phyloP scores from a whole-genome alignment of 2,329 filamentous ascomycete species.

The Talaromyces marneffei region DNA sequence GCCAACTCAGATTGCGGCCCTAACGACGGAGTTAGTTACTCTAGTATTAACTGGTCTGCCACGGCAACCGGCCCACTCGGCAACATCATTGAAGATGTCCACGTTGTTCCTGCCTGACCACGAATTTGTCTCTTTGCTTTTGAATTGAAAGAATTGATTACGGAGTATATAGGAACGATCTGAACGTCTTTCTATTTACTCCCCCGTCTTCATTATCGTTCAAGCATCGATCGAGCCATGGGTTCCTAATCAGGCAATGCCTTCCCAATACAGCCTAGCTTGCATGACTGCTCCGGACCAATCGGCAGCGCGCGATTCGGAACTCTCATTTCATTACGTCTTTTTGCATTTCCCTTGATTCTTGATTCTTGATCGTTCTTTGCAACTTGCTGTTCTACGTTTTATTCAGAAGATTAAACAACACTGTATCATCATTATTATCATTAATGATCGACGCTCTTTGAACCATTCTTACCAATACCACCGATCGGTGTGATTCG shows the following conservation, averaged over 20 bases:
- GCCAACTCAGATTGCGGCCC: background rate
- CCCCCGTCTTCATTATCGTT: background rate
- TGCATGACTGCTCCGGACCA: background rate
- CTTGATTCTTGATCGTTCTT: background rate
- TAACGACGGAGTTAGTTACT: background rate
- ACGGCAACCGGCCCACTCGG: conserved; percentile 13
- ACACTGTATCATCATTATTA: background rate
- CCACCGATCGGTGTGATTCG: background rate
- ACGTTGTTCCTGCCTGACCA: background rate
- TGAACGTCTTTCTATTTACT: background rate
- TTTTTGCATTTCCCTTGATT: background rate
- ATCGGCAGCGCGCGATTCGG: background rate
- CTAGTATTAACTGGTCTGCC: background rate
- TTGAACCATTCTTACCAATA: background rate
- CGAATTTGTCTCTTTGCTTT: background rate
- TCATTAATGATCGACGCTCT: background rate
- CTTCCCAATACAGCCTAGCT: background rate
- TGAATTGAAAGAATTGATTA: background rate
- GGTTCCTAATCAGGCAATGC: background rate
- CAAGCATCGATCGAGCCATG: too few relatives aligned
- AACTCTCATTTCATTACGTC: background rate
- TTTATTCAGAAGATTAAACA: background rate
- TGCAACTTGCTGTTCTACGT: background rate
- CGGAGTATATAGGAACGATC: too few relatives aligned
- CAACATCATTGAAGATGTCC: background rate